Conservation (phyloP, 805 yeast genomes). For the Groenewaldozyma salmanticensis region DNA sequence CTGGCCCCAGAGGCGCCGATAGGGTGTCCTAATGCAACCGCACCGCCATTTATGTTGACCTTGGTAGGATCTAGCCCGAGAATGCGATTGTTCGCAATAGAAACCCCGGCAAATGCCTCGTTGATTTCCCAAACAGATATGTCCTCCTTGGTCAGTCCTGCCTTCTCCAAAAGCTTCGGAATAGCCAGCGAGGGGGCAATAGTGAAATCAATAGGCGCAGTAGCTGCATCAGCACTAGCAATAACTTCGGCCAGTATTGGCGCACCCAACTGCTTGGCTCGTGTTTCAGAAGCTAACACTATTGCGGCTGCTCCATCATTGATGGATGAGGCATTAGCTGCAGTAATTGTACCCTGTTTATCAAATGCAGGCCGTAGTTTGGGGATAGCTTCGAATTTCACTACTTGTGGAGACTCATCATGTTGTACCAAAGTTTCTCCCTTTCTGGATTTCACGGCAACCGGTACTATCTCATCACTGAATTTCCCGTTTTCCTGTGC, state of each 20-base stretch:
- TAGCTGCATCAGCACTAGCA: slow-evolving; percentile 97
- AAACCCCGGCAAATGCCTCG: slow-evolving; percentile 95
- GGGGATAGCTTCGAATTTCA: slow-evolving; percentile 61
- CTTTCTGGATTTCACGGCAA: slow-evolving; percentile 56
- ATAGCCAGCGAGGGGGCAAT: slow-evolving; percentile 89
- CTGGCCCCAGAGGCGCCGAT: slow-evolving; percentile 96
- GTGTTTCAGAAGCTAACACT: slow-evolving; percentile 68
- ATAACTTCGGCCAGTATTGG: slow-evolving; percentile 57
- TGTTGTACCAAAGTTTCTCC: slow-evolving; percentile 59
- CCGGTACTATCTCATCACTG: slow-evolving; percentile 67
- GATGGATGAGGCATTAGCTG: slow-evolving; percentile 87
- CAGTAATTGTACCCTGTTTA: slow-evolving; percentile 90
- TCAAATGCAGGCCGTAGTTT: slow-evolving; percentile 84
- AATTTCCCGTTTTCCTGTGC: slow-evolving; percentile 72
- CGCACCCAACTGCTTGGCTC: slow-evolving; percentile 65
- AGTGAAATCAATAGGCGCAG: slow-evolving; percentile 84
- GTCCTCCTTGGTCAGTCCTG: slow-evolving; percentile 50
- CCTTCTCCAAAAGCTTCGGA: slow-evolving; percentile 84
- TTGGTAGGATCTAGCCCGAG: slow-evolving; percentile 55
- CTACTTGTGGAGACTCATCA: slow-evolving; percentile 71
- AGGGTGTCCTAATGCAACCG: slow-evolving; percentile 93
- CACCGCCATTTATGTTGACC: slow-evolving; percentile 89
- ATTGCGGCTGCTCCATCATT: slow-evolving; percentile 97
- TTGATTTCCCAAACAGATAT: slow-evolving; percentile 84
- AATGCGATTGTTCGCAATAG: slow-evolving; percentile 71